Percentiles rank a stretch among this genome's conserved stretches.
phyloP scores from a whole-genome alignment of 371 early-diverging fungal species.

The Apophysomyces sp. region DNA sequence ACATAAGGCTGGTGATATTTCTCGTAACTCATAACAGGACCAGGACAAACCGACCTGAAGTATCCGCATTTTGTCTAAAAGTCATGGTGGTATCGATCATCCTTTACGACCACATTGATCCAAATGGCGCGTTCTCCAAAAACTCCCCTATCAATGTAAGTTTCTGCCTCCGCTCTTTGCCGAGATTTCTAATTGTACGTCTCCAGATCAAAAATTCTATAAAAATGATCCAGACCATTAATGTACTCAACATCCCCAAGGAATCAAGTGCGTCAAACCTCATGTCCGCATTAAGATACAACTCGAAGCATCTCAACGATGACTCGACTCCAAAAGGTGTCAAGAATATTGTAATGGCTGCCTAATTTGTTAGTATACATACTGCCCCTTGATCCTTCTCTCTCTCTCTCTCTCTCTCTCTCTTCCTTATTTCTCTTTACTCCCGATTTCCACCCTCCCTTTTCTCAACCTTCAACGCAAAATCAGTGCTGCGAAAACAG shows the following conservation, averaged over 20 bases:
- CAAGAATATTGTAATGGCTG: slow-evolving; percentile 55
- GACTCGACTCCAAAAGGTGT: slow-evolving; percentile 77
- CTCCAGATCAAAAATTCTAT: slow-evolving; percentile 64
- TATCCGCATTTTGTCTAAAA: slow-evolving; percentile 67
- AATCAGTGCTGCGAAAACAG: neutral
- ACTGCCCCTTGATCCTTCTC: neutral
- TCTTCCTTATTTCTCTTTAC: slow-evolving; percentile 1
- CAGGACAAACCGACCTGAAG: slow-evolving; percentile 50
- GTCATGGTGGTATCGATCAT: slow-evolving; percentile 88
- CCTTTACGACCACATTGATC: slow-evolving; percentile 87
- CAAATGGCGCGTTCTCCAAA: slow-evolving; percentile 77
- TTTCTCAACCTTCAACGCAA: neutral
- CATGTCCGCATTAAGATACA: slow-evolving; percentile 75
- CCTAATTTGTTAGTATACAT: slow-evolving; percentile 14
- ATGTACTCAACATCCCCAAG: slow-evolving; percentile 15
- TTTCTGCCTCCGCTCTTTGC: slow-evolving; percentile 2
- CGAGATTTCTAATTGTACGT: neutral
- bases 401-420: slow-evolving; percentile 1
- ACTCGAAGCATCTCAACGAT: slow-evolving; percentile 81
- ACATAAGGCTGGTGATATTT: too few relatives aligned
- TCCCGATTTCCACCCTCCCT: neutral
- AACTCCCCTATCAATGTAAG: slow-evolving; percentile 78
- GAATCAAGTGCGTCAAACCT: slow-evolving; percentile 58
- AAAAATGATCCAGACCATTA: slow-evolving; percentile 66
- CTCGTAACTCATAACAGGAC: neutral